Conservation (phyloP, 2,329 filamentous ascomycete genomes). For the Xylaria sp. region DNA sequence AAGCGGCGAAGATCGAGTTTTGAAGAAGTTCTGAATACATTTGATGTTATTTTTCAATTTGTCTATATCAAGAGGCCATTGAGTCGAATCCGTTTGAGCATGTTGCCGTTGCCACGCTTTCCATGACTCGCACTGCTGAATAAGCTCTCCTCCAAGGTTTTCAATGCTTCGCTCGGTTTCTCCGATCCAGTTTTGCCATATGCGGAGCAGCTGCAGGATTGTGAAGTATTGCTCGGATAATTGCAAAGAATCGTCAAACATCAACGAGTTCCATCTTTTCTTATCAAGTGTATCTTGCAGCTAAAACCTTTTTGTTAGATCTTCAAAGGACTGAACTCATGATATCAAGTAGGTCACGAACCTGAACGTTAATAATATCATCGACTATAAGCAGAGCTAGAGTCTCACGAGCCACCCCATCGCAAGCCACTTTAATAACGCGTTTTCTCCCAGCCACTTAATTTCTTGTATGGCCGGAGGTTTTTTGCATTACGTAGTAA, state of each 20-base stretch:
- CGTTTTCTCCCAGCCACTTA: no score
- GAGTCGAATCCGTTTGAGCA: slow-evolving; percentile 16
- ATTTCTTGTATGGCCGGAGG: no score
- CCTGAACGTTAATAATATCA: slow-evolving; percentile 33
- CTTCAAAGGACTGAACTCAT: background rate
- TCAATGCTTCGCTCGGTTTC: slow-evolving; percentile 28
- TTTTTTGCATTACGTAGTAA: no score
- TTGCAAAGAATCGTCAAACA: slow-evolving; percentile 38
- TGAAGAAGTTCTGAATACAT: slow-evolving; percentile 21
- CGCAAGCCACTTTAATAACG: no score
- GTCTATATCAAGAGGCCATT: slow-evolving; percentile 24
- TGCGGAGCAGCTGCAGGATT: slow-evolving; percentile 34
- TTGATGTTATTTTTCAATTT: slow-evolving; percentile 17
- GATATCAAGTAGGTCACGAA: slow-evolving; percentile 13
- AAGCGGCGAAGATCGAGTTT: slow-evolving; percentile 16
- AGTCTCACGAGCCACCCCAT: no score
- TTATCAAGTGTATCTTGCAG: slow-evolving; percentile 32
- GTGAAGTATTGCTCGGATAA: slow-evolving; percentile 38
- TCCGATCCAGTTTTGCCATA: slow-evolving; percentile 35
- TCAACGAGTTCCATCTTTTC: slow-evolving; percentile 31
- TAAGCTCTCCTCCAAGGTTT: slow-evolving; percentile 22
- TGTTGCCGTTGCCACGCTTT: slow-evolving; percentile 13
- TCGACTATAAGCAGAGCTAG: slow-evolving; percentile 19
- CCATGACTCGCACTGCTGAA: slow-evolving; percentile 25
- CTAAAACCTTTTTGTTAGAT: slow-evolving; percentile 3